Evolutionary conservation across 2,329 filamentous ascomycete species (phyloP), one percentile per base, ranked within the genome.

Genomic region (Teratosphaeria gauchensis): DNA sequence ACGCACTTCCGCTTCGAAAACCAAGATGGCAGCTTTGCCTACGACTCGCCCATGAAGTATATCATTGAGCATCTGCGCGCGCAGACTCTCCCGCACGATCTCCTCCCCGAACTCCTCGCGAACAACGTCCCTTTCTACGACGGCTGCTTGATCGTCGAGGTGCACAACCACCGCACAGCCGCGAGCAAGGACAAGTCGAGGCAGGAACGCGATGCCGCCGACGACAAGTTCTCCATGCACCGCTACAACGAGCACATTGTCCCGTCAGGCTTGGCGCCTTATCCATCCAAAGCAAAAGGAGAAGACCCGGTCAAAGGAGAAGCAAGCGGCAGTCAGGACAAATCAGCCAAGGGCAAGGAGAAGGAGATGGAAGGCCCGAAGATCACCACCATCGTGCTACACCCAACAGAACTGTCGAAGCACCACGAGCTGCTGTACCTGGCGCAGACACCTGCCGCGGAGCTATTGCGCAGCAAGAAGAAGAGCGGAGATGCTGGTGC

Each of bases 1-100:
- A 90, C 83, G 4, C 87, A 96, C 74, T 97, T 96, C 71, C 85
- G 88, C 59, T 95, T 99, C 75, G 92, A 97, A 66, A 85, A 91
- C 67, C 92, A 96, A 74, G 91, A 96, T 73, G 89, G 92, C 69
- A 92, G 89, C 70, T 96, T 96, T 67, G 82, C 84, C 4, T 97
- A 97, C 74, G 89, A 90, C 68, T 96, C 91, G 21, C 91, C 94
- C 28, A 96, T 97, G 92, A 85, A 82, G 66, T 75, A 89, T 65
- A 78, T 89, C 55, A 78, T 96, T 42, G 85, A 95, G 64, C 91
- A 96, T 72, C 74, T 97, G 53, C 82, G 82, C 64, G 78, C 77
- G 51, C 84, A 87, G 58, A 95, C 90, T 0, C 80, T 99, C 38
- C 94, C 94, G 0, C 91, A 96, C 73, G 91, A 96, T 66, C 84